phyloP scores from a whole-genome alignment of 768 basidiomycete genomes.

The Serpula lacrymans region DNA sequence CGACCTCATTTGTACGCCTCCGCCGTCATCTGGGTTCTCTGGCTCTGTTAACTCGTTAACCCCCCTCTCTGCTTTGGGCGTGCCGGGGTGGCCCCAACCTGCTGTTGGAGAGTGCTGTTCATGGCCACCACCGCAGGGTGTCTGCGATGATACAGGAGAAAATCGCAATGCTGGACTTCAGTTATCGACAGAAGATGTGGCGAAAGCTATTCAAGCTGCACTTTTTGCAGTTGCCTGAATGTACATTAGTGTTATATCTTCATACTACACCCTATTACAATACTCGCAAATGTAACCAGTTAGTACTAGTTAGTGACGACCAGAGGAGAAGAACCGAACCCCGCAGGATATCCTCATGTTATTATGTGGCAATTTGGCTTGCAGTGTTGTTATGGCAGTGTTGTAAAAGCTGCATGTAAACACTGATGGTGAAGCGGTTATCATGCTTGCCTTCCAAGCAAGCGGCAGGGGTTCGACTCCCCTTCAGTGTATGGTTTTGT shows the following conservation, averaged over 20 bases:
- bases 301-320: too few relatives aligned
- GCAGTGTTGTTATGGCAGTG: too few relatives aligned
- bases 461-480: constrained; percentile 79
- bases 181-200: constrained; percentile 19
- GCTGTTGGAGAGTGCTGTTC: constrained; percentile 27
- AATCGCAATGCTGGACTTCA: constrained; percentile 2
- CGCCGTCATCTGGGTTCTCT: constrained; percentile 3
- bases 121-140: constrained; percentile 19
- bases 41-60: constrained; percentile 12
- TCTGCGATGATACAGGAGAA: background rate
- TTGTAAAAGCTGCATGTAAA: too few relatives aligned
- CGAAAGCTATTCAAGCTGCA: constrained; percentile 19
- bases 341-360: too few relatives aligned
- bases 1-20: too few relatives aligned
- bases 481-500: constrained; percentile 37
- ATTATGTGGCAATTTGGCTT: too few relatives aligned
- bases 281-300: too few relatives aligned
- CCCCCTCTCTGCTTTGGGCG: constrained; percentile 9
- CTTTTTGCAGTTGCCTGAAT: constrained; percentile 13
- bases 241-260: too few relatives aligned
- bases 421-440: constrained; percentile 86
- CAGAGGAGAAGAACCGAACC: too few relatives aligned
- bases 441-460: constrained; percentile 89
- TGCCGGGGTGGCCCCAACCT: constrained; percentile 26
- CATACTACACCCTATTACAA: too few relatives aligned